Evolutionary conservation across 2,329 filamentous ascomycete genomes (phyloP).

Genomic region (Akanthomyces uredinophilus): DNA sequence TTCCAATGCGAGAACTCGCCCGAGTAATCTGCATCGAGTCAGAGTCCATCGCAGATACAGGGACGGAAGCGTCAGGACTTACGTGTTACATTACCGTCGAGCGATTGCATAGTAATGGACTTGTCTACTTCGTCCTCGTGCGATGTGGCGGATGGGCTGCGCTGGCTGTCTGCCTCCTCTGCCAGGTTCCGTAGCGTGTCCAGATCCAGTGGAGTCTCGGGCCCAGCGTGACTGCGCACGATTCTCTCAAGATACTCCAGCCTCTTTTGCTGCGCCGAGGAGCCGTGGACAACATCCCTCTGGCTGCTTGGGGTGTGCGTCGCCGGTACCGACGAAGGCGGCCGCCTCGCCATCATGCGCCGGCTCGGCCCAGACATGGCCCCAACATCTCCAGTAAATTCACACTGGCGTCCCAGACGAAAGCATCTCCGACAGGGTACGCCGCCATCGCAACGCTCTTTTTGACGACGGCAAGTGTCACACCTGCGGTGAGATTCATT

Average conservation of each 20-base stretch:
- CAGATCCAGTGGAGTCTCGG: conserved; percentile 13
- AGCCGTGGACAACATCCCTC: neutral
- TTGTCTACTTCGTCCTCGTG: conserved; percentile 21
- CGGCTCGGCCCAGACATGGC: conserved; percentile 12
- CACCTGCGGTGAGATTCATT: conserved; percentile 33
- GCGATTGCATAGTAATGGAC: conserved; percentile 33
- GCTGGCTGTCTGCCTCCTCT: conserved; percentile 25
- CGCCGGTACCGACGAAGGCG: neutral
- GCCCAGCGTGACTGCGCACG: conserved; percentile 14
- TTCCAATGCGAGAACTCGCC: conserved; percentile 51
- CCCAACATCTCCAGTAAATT: conserved; percentile 33
- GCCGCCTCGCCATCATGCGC: neutral
- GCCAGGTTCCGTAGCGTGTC: conserved; percentile 34
- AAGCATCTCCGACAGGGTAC: conserved; percentile 48
- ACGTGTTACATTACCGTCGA: conserved; percentile 39
- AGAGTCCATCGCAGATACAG: neutral
- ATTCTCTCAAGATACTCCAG: conserved; percentile 12
- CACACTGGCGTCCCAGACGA: conserved; percentile 45
- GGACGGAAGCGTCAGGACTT: neutral
- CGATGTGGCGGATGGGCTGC: conserved; percentile 13
- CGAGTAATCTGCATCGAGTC: conserved; percentile 37
- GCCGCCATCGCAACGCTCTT: conserved; percentile 53
- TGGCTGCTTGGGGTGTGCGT: conserved; percentile 4
- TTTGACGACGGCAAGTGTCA: conserved; percentile 49
- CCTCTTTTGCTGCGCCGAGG: conserved; percentile 12